These are phyloP conservation scores for Tricholoma sp. DNA, from an alignment of 768 basidiomycete species.

Conservation along the genomic window DNA sequence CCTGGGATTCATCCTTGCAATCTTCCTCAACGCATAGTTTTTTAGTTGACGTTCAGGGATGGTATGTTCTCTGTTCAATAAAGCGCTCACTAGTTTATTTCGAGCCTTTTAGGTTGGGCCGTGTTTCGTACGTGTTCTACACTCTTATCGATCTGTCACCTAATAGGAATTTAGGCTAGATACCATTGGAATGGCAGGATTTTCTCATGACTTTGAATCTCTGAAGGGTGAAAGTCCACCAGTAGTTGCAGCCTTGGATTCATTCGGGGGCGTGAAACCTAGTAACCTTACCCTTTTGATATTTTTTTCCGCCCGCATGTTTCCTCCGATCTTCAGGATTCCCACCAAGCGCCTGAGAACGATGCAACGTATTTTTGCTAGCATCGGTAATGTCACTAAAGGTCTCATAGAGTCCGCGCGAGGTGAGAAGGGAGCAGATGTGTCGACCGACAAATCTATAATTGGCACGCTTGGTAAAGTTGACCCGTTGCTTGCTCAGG, in stretches of 20 bases:
- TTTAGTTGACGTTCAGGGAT: constrained; percentile 42
- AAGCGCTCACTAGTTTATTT: constrained; percentile 18
- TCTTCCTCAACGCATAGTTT: constrained; percentile 32
- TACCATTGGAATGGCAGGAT: constrained; percentile 32
- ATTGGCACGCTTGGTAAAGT: constrained; percentile 30
- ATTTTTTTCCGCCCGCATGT: constrained; percentile 29
- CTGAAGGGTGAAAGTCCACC: constrained; percentile 3
- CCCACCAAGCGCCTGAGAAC: constrained; percentile 22
- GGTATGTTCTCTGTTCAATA: constrained; percentile 21
- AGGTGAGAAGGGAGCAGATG: constrained; percentile 25
- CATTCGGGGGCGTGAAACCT: constrained; percentile 23
- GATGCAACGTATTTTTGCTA: constrained; percentile 6
- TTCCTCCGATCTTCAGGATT: constrained; percentile 30
- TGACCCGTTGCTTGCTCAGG: background rate
- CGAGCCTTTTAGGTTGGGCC: no score
- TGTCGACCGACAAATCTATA: constrained; percentile 33
- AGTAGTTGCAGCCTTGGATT: constrained; percentile 37
- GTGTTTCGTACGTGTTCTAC: no score
- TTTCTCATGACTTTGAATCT: no score
- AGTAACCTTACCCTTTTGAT: constrained; percentile 23
- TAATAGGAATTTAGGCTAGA: constrained; percentile 36
- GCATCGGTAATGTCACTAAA: constrained; percentile 34
- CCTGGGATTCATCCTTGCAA: constrained; percentile 20
- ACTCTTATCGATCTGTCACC: no score
- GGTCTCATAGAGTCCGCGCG: constrained; percentile 13